These are phyloP conservation scores for Phenoliferia sp. DNA, from an alignment of 1,284 basidiomycete species.

Conservation along the genomic window DNA sequence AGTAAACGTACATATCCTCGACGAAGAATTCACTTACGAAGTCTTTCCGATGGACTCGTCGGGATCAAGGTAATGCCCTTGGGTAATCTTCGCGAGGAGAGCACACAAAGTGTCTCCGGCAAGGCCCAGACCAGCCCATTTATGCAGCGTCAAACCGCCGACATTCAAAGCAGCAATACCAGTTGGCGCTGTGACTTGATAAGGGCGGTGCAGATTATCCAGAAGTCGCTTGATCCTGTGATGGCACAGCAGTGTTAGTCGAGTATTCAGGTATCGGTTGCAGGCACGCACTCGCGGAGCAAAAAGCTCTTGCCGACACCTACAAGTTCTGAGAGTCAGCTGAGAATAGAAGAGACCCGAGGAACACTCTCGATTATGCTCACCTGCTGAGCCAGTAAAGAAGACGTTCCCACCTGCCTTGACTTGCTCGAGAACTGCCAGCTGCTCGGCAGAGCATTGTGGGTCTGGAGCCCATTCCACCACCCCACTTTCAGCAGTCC, in stretches of 20 bases:
- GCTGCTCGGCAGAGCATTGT: slow-evolving; percentile 33
- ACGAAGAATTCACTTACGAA: not conserved
- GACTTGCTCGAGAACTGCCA: slow-evolving; percentile 27
- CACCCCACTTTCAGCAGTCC: too few relatives aligned
- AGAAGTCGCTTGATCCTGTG: not conserved
- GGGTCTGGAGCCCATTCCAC: too few relatives aligned
- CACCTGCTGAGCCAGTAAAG: slow-evolving; percentile 36
- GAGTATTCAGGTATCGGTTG: slow-evolving; percentile 12
- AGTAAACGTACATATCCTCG: not conserved
- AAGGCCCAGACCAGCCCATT: slow-evolving; percentile 24
- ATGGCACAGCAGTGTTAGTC: not conserved
- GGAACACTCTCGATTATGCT: too few relatives aligned
- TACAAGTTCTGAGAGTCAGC: not conserved
- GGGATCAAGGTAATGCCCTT: not conserved
- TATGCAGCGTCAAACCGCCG: slow-evolving; percentile 32
- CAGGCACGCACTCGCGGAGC: not conserved
- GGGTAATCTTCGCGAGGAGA: not conserved
- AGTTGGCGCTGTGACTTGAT: slow-evolving; percentile 33
- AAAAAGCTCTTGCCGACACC: slow-evolving; percentile 37
- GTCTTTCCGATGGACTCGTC: too few relatives aligned
- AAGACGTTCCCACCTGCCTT: slow-evolving; percentile 30
- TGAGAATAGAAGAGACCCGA: not conserved
- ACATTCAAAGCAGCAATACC: slow-evolving; percentile 43
- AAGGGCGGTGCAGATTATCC: slow-evolving; percentile 5
- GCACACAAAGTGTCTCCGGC: slow-evolving; percentile 8